Evolutionary conservation across 805 yeast species (phyloP).

Genomic region (Metahyphopichia silvanorum): DNA sequence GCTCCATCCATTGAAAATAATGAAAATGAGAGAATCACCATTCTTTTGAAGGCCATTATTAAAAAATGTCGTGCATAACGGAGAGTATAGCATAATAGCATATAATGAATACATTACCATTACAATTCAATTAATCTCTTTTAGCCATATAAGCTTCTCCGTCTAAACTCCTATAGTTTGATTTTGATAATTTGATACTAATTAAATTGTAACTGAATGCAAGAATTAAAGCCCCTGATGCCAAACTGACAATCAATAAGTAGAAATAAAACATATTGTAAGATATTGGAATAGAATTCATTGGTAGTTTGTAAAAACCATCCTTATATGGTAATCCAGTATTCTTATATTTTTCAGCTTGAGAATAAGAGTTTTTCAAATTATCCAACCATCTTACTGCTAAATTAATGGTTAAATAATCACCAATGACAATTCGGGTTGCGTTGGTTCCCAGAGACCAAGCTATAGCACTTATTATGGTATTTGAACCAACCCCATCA

Average conservation of each 20-base stretch:
- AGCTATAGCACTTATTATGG: conserved; percentile 53
- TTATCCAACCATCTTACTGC: conserved; percentile 56
- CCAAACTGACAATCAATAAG: conserved; percentile 17
- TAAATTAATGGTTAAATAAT: conserved; percentile 51
- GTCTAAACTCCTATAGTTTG: conserved; percentile 19
- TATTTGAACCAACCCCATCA: conserved; percentile 24
- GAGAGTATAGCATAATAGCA: neutral
- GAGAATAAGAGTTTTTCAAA: conserved; percentile 16
- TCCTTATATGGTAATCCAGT: conserved; percentile 30
- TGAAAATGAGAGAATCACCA: conserved; percentile 22
- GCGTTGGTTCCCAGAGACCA: conserved; percentile 62
- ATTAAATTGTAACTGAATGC: conserved; percentile 22
- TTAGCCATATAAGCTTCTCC: conserved; percentile 14
- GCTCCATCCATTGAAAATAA: conserved; percentile 12
- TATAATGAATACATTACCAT: neutral
- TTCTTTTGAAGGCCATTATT: conserved; percentile 37
- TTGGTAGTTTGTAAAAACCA: conserved; percentile 40
- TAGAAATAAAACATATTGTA: conserved; percentile 15
- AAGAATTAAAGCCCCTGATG: conserved; percentile 20
- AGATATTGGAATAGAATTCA: conserved; percentile 24
- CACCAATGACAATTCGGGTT: conserved; percentile 65
- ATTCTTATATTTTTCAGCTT: conserved; percentile 6
- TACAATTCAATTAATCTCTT: conserved; percentile 1
- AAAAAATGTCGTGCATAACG: conserved; percentile 27
- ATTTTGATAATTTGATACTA: conserved; percentile 11